Evolutionary conservation across 148 eudicot genomes (phyloP).

Genomic region (Arbutus unedo): DNA sequence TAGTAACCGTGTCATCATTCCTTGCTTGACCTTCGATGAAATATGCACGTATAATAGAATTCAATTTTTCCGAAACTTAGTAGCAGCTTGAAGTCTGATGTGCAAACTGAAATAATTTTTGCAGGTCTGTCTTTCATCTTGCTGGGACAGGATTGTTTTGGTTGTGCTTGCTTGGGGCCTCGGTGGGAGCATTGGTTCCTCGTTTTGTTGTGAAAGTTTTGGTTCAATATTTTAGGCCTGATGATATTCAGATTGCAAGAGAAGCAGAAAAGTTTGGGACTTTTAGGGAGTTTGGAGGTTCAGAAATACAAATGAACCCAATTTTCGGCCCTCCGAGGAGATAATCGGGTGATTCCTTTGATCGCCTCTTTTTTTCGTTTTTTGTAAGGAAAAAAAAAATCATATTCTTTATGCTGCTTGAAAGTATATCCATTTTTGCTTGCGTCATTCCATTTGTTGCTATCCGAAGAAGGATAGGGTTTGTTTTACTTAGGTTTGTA

Average conservation of each 20-base stretch:
- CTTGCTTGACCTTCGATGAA: neutral
- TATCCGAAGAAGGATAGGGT: conserved; percentile 53
- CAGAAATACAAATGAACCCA: conserved; percentile 69
- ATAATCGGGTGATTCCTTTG: conserved; percentile 25
- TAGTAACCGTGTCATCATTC: neutral
- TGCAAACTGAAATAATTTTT: conserved; percentile 2
- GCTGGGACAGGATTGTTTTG: conserved; percentile 50
- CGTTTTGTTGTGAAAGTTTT: conserved; percentile 60
- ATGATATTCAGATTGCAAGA: conserved; percentile 75
- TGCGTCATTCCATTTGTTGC: conserved; percentile 36
- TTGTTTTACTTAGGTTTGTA: conserved; percentile 20
- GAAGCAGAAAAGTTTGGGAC: conserved; percentile 83
- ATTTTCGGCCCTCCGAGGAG: conserved; percentile 34
- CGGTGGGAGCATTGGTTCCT: conserved; percentile 62
- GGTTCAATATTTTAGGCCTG: conserved; percentile 47
- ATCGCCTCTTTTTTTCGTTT: neutral
- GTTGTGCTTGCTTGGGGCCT: conserved; percentile 66
- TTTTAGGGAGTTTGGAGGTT: conserved; percentile 31
- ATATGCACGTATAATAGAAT: neutral
- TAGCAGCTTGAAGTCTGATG: neutral
- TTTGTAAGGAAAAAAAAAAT: neutral
- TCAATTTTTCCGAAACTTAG: neutral
- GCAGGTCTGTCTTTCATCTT: conserved; percentile 80
- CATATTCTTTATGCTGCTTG: conserved; percentile 25
- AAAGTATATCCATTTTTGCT: conserved; percentile 5